These are phyloP conservation scores for Agaricus subrufescens DNA, from an alignment of 768 basidiomycete species.

Conservation along the genomic window DNA sequence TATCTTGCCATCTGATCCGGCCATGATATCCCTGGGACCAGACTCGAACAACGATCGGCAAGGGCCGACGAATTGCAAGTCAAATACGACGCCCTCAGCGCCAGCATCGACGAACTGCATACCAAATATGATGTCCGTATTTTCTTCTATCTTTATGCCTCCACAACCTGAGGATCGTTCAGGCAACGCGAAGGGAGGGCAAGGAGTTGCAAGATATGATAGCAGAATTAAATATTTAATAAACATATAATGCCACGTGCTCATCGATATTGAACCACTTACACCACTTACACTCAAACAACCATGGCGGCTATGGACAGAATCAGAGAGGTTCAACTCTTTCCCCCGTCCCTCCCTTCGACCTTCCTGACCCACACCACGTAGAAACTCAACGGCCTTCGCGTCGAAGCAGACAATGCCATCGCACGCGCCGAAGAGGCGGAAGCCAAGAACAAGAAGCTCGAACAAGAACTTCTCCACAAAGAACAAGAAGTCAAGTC, in stretches of 20 bases:
- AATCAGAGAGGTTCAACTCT: slow-evolving; percentile 40
- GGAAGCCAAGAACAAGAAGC: slow-evolving; percentile 77
- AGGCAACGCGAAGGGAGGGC: slow-evolving; percentile 1
- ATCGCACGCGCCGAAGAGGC: slow-evolving; percentile 81
- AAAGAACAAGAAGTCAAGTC: slow-evolving; percentile 87
- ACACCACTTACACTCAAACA: slow-evolving; percentile 7
- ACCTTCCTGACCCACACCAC: background rate
- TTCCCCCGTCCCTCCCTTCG: background rate
- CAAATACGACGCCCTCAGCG: slow-evolving; percentile 2
- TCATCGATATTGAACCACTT: slow-evolving; percentile 10
- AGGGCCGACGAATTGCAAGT: slow-evolving; percentile 1
- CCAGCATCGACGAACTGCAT: slow-evolving; percentile 3
- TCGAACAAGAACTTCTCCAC: slow-evolving; percentile 67
- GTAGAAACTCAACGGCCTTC: slow-evolving; percentile 75
- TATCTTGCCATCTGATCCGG: slow-evolving; percentile 1
- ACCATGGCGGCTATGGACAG: slow-evolving; percentile 29
- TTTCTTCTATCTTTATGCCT: background rate
- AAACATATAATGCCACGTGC: slow-evolving; percentile 4
- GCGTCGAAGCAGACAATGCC: slow-evolving; percentile 80
- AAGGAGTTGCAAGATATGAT: slow-evolving; percentile 6
- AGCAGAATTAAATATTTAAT: slow-evolving; percentile 3
- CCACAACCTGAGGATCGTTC: background rate
- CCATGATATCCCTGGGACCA: background rate
- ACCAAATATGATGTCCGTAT: slow-evolving; percentile 1
- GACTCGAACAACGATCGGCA: background rate